Evolutionary conservation across 441 rosid species (phyloP), one percentile per base, ranked within the genome.

Genomic region (Euphorbia schlechtendalii): DNA sequence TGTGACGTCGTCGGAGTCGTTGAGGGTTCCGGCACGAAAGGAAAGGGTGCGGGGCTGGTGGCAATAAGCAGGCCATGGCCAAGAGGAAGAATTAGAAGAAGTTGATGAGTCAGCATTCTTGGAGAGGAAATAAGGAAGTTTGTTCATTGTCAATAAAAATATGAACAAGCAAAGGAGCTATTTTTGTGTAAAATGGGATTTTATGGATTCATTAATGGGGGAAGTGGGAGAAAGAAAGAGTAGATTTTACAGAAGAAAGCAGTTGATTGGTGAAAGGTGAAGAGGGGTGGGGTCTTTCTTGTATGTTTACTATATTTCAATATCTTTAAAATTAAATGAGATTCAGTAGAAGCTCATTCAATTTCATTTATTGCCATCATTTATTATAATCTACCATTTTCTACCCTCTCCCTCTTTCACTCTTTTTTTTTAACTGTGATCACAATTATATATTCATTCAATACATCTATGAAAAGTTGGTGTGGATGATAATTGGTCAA

Each of bases 41-140:
- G 98, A 92, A 46, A 76, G 83, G 56, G 96, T 84, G 77, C 81
- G 80, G 11, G 94, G 92, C 52, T 85, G 86, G 56, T 83, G 82
- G 71, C 96, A 76, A n/a, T 71, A 91, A 64, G 86, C 80, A 38
- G 85, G 85, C 97, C 93, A 90, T 53, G 88, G 82, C 95, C 95
- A 90, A 5, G 88, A 76, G 12, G 59, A 38, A 3, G 68, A 41
- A 17, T 36, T 36, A 36, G 9, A 36, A 3, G 40, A n/a, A n/a
- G n/a, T n/a, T n/a, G n/a, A n/a, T n/a, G n/a, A n/a, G n/a, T n/a
- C n/a, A n/a, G n/a, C n/a, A n/a, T n/a, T 73, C 63, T 69, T 76
- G 70, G 58, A 69, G 71, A 82, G 71, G 70, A 82, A 70, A 59
- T 80, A 84, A 54, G 87, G 83, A 14, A 61, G 76, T 67, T n/a